Evolutionary conservation across 306 rosid genomes (phyloP).

Genomic region (Senna tora): DNA sequence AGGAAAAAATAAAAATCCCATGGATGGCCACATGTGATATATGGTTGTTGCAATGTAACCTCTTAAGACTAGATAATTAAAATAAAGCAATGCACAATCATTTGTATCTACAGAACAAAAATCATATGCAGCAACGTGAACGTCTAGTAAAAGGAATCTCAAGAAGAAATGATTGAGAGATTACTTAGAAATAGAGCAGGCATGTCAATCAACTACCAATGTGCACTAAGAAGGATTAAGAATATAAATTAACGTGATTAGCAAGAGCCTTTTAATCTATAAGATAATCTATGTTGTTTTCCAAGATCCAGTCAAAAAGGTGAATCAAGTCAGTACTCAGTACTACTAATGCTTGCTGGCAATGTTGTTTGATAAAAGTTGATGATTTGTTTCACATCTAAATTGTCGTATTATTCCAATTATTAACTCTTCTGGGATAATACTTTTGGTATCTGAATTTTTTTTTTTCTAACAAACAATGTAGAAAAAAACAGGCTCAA

Average conservation of each 20-base stretch:
- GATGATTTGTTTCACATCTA: not conserved
- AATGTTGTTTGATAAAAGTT: conserved; percentile 9
- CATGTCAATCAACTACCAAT: not conserved
- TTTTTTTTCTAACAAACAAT: not conserved
- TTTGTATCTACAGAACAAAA: not conserved
- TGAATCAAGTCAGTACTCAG: not conserved
- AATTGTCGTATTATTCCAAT: conserved; percentile 8
- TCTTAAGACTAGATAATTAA: not conserved
- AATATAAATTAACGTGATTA: conserved; percentile 10
- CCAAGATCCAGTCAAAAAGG: not conserved
- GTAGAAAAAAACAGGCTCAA: not conserved
- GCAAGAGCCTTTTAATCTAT: not conserved
- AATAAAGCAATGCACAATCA: not conserved
- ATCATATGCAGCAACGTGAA: not conserved
- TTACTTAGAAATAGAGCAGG: not conserved
- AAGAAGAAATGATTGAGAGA: not conserved
- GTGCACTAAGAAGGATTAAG: conserved; percentile 6
- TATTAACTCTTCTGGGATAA: conserved; percentile 1
- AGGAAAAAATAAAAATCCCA: not conserved
- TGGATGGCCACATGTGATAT: not conserved
- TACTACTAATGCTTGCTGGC: too few relatives aligned
- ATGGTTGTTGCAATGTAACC: not conserved
- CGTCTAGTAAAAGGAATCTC: not conserved
- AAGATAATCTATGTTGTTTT: not conserved
- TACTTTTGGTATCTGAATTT: not conserved